Conservation (phyloP, 192 early-diverging fungal genomes). For the Podochytrium sp. region DNA sequence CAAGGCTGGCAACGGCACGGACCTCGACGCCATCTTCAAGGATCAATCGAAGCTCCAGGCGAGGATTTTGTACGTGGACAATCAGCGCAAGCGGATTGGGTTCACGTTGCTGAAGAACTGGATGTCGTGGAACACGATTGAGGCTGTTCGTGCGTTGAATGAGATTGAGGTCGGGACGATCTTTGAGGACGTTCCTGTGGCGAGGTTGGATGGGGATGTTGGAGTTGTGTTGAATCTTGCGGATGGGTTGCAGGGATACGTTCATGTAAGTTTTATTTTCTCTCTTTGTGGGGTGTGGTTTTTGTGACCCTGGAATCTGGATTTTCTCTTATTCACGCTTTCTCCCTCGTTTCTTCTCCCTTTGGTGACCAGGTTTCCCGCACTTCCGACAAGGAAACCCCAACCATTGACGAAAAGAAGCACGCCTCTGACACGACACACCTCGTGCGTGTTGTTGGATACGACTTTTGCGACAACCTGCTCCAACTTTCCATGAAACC, state of each 20-base stretch:
- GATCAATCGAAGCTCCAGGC: constrained; percentile 65
- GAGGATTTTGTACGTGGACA: constrained; percentile 75
- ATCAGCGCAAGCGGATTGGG: constrained; percentile 37
- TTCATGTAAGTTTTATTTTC: constrained; percentile 54
- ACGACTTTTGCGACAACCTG: constrained; percentile 75
- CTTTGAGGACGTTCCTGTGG: constrained; percentile 68
- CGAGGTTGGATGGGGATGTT: constrained; percentile 59
- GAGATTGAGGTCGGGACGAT: constrained; percentile 36
- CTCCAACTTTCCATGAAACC: constrained; percentile 74
- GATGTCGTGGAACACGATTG: constrained; percentile 1
- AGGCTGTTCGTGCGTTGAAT: neutral
- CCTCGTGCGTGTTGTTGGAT: constrained; percentile 77
- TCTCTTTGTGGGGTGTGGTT: no score
- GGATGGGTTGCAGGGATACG: constrained; percentile 49
- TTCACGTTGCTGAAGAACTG: constrained; percentile 36
- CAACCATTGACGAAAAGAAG: constrained; percentile 48
- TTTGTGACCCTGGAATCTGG: no score
- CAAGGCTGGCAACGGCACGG: constrained; percentile 33
- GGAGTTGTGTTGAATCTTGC: constrained; percentile 70
- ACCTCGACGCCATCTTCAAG: constrained; percentile 59
- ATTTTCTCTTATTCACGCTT: neutral
- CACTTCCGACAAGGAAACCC: constrained; percentile 68
- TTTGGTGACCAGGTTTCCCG: constrained; percentile 55
- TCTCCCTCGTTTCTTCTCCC: neutral
- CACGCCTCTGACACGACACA: constrained; percentile 74